Conservation (phyloP, 345 rosid genomes). For the Chamaenerion angustifolium region DNA sequence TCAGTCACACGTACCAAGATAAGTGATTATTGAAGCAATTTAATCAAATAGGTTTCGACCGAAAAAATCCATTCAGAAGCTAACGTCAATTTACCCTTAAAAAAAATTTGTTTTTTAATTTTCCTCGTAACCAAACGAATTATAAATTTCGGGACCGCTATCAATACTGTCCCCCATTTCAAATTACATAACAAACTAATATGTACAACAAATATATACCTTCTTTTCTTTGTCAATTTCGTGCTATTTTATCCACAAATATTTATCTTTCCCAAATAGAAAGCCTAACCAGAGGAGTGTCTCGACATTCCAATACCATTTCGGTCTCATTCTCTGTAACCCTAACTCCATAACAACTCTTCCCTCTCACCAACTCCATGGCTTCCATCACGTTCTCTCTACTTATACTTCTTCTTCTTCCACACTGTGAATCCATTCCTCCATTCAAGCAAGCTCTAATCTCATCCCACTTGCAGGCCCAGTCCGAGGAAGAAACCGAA, state of each 20-base stretch:
- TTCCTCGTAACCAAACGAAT: no score
- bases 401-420: conserved; percentile 15
- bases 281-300: background rate
- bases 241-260: no score
- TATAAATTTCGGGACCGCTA: no score
- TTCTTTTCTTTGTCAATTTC: background rate
- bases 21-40: no score
- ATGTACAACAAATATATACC: background rate
- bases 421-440: conserved; percentile 4
- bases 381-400: conserved; percentile 21
- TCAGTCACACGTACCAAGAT: no score
- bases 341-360: conserved; percentile 12
- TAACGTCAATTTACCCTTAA: no score
- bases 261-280: conserved; percentile 1
- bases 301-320: conserved; percentile 1
- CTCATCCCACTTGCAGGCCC: conserved; percentile 30
- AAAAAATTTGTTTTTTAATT: no score
- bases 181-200: background rate
- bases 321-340: conserved; percentile 1
- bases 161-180: background rate
- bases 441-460: conserved; percentile 5
- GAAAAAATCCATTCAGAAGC: no score
- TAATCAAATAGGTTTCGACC: no score
- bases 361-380: conserved; percentile 21
- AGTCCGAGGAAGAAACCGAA: conserved; percentile 15